Percentiles rank a stretch among this genome's conserved stretches.
phyloP scores from a whole-genome alignment of 805 yeast genomes.

The Kazachstania psychrophila region DNA sequence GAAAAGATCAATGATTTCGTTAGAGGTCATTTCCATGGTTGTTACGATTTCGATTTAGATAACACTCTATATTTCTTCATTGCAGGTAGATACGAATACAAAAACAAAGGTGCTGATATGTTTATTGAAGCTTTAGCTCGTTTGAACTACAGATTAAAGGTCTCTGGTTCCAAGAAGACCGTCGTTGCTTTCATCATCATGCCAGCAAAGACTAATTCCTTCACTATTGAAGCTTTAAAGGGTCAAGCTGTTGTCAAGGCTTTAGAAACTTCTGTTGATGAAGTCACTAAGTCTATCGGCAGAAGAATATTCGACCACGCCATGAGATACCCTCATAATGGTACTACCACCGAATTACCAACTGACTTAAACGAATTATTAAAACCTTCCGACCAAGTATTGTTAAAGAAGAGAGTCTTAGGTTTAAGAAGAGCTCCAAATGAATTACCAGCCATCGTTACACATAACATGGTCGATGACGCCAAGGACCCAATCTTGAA shows the following conservation, averaged over 20 bases:
- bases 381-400: conserved; percentile 78
- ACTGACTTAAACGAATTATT: conserved; percentile 73
- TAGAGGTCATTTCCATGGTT: conserved; percentile 95
- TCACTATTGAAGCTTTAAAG: conserved; percentile 89
- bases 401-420: conserved; percentile 83
- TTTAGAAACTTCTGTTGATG: conserved; percentile 77
- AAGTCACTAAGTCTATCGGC: conserved; percentile 80
- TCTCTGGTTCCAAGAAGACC: conserved; percentile 74
- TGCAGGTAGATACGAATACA: conserved; percentile 93
- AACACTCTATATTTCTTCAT: conserved; percentile 91
- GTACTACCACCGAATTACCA: conserved; percentile 56
- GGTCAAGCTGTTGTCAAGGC: conserved; percentile 95
- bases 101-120: conserved; percentile 95
- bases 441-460: conserved; percentile 86
- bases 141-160: conserved; percentile 78
- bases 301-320: conserved; percentile 85
- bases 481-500: conserved; percentile 81
- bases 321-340: conserved; percentile 47
- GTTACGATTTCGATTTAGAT: conserved; percentile 87
- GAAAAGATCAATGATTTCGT: conserved; percentile 89
- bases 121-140: conserved; percentile 89
- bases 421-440: conserved; percentile 71
- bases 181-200: conserved; percentile 95
- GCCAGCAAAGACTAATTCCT: conserved; percentile 93
- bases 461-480: conserved; percentile 95